Base-by-base conservation (phyloP, 495 filamentous ascomycete species). In the Penicillium pancosmium region DNA sequence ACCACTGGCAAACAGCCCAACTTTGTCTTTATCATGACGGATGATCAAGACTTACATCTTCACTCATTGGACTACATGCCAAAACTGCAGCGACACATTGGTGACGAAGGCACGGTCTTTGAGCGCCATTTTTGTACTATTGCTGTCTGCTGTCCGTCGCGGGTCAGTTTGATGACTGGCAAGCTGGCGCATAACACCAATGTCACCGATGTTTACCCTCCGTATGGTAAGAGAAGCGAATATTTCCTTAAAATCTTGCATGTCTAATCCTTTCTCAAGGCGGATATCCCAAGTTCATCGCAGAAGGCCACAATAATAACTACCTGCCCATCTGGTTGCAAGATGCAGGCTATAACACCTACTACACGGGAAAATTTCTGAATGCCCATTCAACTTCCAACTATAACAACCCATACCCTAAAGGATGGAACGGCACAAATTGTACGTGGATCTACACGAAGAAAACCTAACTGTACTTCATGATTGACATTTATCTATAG, bases 141-240 rank as follows among this genome's bases (percentile, higher is more conserved):
- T 4, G 80, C 83, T 10, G 64, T 84, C 21, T 86, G 83, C 62
- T 86, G 83, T 50, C 83, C 83, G 4, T 76, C 81, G 10, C 68
- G 83, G 9, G 83, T 84, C 0, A 80, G 73, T 6, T 61, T 86
- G 5, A 80, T 68, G 81, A 86, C 84, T 2, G 86, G 86, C 12
- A 81, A 81, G 64, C 71, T 76, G 16, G 82, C 84, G 2, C 86
- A 88, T 68, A 88, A 88, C 61, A 87, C 84, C 23, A 88, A 88
- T 56, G 84, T 88, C 5, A 88, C 85, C 1, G 81, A 86, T 54
- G 78, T 88, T 4, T 71, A 65, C 48, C 81, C 84, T 1, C 86
- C 82, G 8, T 75, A 83, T 57, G 82, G 81, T 84, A 69, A 36
- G 18, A 23, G 23, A 23, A 23, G 23, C 1, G 3, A 23, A 3